phyloP scores from a whole-genome alignment of 2,329 filamentous ascomycete species.

The Neurospora sp. region DNA sequence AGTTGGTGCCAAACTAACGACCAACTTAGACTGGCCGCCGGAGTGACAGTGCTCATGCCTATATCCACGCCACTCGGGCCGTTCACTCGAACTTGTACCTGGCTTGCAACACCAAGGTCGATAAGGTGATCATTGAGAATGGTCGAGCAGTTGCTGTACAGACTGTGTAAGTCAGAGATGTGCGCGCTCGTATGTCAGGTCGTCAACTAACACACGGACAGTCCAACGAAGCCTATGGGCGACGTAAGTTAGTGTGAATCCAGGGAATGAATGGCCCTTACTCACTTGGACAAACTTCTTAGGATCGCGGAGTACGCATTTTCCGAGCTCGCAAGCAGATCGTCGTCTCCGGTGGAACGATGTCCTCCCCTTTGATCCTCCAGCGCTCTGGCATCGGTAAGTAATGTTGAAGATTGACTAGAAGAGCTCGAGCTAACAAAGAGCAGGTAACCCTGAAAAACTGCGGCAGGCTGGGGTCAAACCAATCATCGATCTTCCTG shows the following conservation, averaged over 20 bases:
- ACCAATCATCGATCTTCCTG: constrained; percentile 38
- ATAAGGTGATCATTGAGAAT: constrained; percentile 66
- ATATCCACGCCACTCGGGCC: constrained; percentile 66
- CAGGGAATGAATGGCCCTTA: background rate
- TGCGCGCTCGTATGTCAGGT: background rate
- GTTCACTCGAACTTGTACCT: constrained; percentile 63
- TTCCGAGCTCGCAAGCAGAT: constrained; percentile 66
- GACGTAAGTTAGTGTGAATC: background rate
- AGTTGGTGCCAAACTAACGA: background rate
- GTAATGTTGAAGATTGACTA: background rate
- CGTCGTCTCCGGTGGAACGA: constrained; percentile 61
- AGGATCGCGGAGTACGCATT: constrained; percentile 31
- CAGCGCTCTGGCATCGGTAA: constrained; percentile 61
- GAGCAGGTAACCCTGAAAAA: constrained; percentile 41
- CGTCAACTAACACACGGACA: background rate
- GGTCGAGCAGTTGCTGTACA: constrained; percentile 63
- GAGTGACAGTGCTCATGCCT: constrained; percentile 68
- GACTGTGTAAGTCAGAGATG: constrained; percentile 35
- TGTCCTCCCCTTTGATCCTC: constrained; percentile 65
- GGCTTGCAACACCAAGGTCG: constrained; percentile 66
- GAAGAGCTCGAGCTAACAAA: constrained; percentile 2
- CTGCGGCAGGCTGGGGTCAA: constrained; percentile 33
- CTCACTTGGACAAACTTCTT: background rate
- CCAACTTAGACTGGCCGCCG: constrained; percentile 53
- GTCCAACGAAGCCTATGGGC: constrained; percentile 29